A percentile compares a stretch with the other conserved stretches of the same genome.
Evolutionary conservation across 192 early-diverging fungal species (phyloP).

Genomic region (Podila minutissima): DNA sequence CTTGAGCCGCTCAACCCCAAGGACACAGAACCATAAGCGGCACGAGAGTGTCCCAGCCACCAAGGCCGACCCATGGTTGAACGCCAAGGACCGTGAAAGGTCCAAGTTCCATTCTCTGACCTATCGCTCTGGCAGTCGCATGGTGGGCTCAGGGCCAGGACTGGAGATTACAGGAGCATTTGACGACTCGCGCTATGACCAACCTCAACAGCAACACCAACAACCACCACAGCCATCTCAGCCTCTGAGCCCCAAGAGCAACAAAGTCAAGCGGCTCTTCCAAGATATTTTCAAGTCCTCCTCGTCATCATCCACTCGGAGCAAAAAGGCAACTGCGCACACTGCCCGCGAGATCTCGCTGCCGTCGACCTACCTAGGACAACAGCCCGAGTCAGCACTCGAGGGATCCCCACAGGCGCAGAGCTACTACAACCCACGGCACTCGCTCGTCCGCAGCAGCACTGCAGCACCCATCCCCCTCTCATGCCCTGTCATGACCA

Average conservation of each 20-base stretch:
- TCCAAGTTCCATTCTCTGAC: not conserved
- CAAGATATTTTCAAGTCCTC: conserved; percentile 32
- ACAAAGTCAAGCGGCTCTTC: conserved; percentile 27
- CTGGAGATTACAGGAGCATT: not conserved
- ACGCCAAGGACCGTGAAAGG: not conserved
- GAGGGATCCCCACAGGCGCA: not conserved
- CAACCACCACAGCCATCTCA: not conserved
- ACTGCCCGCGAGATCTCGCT: not conserved
- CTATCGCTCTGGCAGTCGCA: not conserved
- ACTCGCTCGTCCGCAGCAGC: not conserved
- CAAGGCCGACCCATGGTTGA: not conserved
- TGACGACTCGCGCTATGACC: not conserved
- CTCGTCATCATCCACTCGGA: not conserved
- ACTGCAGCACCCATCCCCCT: not conserved
- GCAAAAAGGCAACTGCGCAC: not conserved
- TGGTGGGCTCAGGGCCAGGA: not conserved
- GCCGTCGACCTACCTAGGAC: not conserved
- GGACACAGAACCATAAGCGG: not conserved
- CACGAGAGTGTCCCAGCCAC: conserved; percentile 3
- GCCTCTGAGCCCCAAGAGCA: not conserved
- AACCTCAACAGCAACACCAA: not conserved
- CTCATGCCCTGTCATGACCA: not conserved
- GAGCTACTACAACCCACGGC: not conserved
- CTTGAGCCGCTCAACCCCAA: not conserved
- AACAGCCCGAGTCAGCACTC: not conserved